Conservation (phyloP, 1,284 basidiomycete species). For the Exsudoporus floridanus region DNA sequence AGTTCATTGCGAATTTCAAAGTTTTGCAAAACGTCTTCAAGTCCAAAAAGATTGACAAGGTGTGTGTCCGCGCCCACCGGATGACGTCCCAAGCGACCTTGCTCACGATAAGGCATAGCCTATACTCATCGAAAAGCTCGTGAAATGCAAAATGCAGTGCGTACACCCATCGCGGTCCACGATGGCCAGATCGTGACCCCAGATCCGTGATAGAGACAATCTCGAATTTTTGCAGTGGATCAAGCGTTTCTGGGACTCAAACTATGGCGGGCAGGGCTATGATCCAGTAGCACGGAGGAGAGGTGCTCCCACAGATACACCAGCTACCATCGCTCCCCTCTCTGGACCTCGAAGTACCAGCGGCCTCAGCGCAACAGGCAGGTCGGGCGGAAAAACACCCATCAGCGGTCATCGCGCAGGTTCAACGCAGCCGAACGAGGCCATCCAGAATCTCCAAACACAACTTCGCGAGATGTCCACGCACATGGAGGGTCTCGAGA, state of each 20-base stretch:
- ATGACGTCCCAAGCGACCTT: background rate
- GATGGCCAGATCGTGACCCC: conserved; percentile 17
- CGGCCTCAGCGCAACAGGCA: conserved; percentile 39
- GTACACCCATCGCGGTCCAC: conserved; percentile 32
- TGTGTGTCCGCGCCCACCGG: conserved; percentile 36
- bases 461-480: conserved; percentile 84
- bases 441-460: conserved; percentile 61
- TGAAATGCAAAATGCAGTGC: conserved; percentile 99
- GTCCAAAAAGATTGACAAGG: conserved; percentile 90
- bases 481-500: conserved; percentile 87
- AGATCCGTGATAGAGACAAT: conserved; percentile 70
- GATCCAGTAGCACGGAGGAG: conserved; percentile 82
- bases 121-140: conserved; percentile 88
- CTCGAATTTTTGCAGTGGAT: conserved; percentile 99
- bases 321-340: conserved; percentile 73
- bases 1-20: conserved; percentile 95
- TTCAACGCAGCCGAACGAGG: conserved; percentile 60
- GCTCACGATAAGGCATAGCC: conserved; percentile 55
- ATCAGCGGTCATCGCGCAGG: conserved; percentile 63
- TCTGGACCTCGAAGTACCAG: conserved; percentile 44
- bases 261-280: conserved; percentile 87
- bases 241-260: conserved; percentile 93
- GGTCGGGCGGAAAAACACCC: conserved; percentile 68
- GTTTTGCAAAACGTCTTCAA: conserved; percentile 90
- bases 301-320: conserved; percentile 71